Evolutionary conservation across 2,329 filamentous ascomycete species (phyloP), one percentile per base, ranked within the genome.

Genomic region (Epichloe brachyelytri): DNA sequence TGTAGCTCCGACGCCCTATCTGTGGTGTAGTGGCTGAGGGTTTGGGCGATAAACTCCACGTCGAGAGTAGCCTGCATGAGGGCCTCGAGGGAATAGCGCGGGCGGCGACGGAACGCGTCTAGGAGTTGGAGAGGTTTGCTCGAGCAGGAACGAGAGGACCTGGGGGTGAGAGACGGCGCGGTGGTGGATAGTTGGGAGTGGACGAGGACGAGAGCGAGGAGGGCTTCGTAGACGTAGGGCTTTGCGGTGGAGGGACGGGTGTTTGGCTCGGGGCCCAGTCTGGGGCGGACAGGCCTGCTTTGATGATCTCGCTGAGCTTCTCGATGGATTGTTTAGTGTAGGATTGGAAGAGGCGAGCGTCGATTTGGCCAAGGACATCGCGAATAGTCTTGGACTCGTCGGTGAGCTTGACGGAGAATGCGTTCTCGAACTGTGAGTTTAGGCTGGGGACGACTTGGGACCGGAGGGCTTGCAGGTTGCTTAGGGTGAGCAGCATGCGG

Each of bases 31-130:
- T 90, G 84, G 54, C 80, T 86, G 36, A 98, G 77, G 5, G 91
- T 96, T 71, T 98, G 93, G 1, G 90, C 88, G 52, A 97, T 83
- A 63, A 98, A 97, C 68, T 98, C 93, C 1, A 96, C 90, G 62
- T 98, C 93, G 1, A 98, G 79, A 0, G 93, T 98, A 1, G 94
- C 94, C 69, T 98, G 94, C 83, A 97, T 95, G 48, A 98, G 78
- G 6, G 86, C 84, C 5, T 85, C 75, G 0, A 98, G 80, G 1
- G 82, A 78, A 68, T 93, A 97, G 19, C 73, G 74, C 4, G 74
- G 66, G 6, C 84, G 81, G 37, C 65, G 78, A 74, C 71, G 72
- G 74, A 97, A 95, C 0, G 88, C 83, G 30, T 84, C 78, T 15
- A 96, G 81, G n/a, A 97, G 81, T 54, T 89, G 83, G 71, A 11